Evolutionary conservation across 176 grass and related monocot genomes (phyloP).

Genomic region (Chrysopogon serrulatus): DNA sequence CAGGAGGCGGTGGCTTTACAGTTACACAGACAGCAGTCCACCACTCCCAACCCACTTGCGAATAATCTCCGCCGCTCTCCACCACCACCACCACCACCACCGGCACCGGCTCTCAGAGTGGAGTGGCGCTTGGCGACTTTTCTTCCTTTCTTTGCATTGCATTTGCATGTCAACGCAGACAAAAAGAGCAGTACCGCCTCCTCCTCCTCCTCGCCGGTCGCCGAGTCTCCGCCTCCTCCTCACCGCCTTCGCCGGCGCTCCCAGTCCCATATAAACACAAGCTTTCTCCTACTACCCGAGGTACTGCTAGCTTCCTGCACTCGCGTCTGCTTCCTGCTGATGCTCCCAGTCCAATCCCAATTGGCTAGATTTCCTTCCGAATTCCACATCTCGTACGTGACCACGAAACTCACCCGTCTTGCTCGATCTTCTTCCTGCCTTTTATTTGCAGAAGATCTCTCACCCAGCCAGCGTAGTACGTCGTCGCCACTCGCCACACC

Average conservation of each 20-base stretch:
- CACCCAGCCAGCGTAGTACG: not conserved
- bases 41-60: not conserved
- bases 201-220: not conserved
- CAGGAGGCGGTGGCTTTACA: not conserved
- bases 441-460: not conserved
- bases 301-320: not conserved
- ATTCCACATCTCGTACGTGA: not conserved
- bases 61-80: too few species aligned
- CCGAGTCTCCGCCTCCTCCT: not conserved
- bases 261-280: not conserved
- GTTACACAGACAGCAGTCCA: not conserved
- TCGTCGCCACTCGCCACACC: too few species aligned
- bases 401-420: not conserved
- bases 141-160: conserved; percentile 1
- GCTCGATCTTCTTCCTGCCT: too few species aligned
- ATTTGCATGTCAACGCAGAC: conserved; percentile 33
- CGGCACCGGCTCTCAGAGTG: not conserved
- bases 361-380: not conserved
- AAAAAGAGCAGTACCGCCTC: not conserved
- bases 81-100: too few species aligned
- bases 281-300: not conserved
- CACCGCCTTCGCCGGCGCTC: not conserved
- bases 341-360: not conserved
- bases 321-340: not conserved
- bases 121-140: not conserved